Conservation (phyloP, 1,284 basidiomycete genomes). For the Naganishia sp. region DNA sequence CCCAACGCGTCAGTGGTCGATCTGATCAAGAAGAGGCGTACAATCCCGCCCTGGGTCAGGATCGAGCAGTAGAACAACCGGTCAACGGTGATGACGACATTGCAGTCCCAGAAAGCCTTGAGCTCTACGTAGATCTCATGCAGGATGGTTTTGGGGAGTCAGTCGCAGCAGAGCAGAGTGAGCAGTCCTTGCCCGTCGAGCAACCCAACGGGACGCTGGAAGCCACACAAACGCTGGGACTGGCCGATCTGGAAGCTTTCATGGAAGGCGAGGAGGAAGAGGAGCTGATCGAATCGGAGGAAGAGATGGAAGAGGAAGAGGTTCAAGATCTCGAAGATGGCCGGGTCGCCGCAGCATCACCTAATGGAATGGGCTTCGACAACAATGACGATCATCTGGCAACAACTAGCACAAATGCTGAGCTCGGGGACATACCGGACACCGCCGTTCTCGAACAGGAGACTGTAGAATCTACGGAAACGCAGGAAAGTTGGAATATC, state of each 20-base stretch:
- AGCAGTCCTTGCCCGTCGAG: not conserved
- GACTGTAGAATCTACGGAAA: constrained; percentile 5
- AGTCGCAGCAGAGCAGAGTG: not conserved
- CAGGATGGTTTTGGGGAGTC: not conserved
- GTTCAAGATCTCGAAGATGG: not conserved
- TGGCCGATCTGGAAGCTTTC: constrained; percentile 2
- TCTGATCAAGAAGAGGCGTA: constrained; percentile 4
- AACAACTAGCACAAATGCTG: not conserved
- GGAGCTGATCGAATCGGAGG: not conserved
- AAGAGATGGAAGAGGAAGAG: constrained; percentile 11
- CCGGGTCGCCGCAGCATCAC: no score
- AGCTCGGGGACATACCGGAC: not conserved
- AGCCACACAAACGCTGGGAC: not conserved
- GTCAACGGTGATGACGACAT: not conserved
- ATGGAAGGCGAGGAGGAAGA: not conserved
- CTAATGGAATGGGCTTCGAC: no score
- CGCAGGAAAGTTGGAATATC: constrained; percentile 20
- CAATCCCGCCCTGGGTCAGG: no score
- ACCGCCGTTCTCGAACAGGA: not conserved
- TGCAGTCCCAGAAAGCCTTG: constrained; percentile 8
- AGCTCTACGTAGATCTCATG: constrained; percentile 7
- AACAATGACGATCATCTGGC: not conserved
- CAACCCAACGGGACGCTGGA: not conserved
- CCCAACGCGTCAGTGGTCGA: constrained; percentile 17
- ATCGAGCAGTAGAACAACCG: no score